A percentile compares a stretch with the other conserved stretches of the same genome.
Conservation (phyloP, 2,329 filamentous ascomycete genomes). For the Knoxdaviesia proteae region DNA sequence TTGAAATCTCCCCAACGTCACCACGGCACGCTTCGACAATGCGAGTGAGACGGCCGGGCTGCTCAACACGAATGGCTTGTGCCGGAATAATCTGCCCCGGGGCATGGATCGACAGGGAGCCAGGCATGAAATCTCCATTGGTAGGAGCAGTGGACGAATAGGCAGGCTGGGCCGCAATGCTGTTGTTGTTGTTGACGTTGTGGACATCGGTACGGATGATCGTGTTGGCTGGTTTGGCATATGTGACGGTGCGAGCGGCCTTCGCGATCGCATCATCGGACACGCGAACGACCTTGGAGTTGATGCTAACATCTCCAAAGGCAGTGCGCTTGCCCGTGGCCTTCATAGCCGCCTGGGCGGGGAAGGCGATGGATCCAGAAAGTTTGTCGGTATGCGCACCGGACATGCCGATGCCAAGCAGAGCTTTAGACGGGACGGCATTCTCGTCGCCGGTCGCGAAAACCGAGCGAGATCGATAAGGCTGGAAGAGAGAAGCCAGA, state of each 20-base stretch:
- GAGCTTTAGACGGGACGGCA: too few relatives aligned
- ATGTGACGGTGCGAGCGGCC: slow-evolving; percentile 17
- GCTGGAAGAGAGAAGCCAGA: too few relatives aligned
- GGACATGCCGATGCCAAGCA: too few relatives aligned
- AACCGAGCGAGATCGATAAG: too few relatives aligned
- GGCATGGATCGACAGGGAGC: slow-evolving; percentile 1
- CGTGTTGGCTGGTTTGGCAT: slow-evolving; percentile 10
- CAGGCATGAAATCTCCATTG: neutral
- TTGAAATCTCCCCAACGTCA: slow-evolving; percentile 6
- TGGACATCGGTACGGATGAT: slow-evolving; percentile 4
- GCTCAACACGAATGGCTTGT: neutral
- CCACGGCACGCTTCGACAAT: slow-evolving; percentile 1
- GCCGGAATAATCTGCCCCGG: slow-evolving; percentile 1
- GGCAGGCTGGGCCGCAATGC: neutral
- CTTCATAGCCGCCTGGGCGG: slow-evolving; percentile 20
- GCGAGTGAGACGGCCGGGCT: slow-evolving; percentile 1
- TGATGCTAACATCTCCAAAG: slow-evolving; percentile 70
- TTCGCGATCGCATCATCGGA: slow-evolving; percentile 13
- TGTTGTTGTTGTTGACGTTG: slow-evolving; percentile 3
- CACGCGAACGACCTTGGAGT: slow-evolving; percentile 14
- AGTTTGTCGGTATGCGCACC: too few relatives aligned
- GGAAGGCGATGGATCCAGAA: too few relatives aligned
- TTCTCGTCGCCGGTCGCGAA: too few relatives aligned
- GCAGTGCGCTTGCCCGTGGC: slow-evolving; percentile 52
- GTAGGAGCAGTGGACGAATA: neutral